Percentiles rank a stretch among this genome's conserved stretches.
Evolutionary conservation across 345 rosid genomes (phyloP).

Genomic region (Mercurialis annua): DNA sequence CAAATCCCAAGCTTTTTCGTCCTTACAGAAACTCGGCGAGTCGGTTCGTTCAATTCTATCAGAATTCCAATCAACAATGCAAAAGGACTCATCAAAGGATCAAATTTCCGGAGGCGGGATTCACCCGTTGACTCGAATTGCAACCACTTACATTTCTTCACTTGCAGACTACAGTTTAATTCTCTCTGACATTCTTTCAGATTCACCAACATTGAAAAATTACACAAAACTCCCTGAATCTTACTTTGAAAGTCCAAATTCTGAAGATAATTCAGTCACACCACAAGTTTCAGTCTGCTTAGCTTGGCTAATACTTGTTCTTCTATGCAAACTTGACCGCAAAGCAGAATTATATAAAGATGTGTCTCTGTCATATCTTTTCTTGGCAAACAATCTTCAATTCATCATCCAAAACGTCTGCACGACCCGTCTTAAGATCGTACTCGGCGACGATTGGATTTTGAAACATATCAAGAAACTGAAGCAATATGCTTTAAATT

Average conservation of each 20-base stretch:
- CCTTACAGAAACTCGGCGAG: constrained; percentile 16
- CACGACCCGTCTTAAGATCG: constrained; percentile 5
- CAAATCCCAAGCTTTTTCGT: constrained; percentile 17
- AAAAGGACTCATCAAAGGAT: constrained; percentile 27
- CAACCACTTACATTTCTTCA: constrained; percentile 20
- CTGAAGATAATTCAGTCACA: neutral
- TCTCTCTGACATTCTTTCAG: constrained; percentile 18
- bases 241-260: constrained; percentile 15
- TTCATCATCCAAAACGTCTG: constrained; percentile 15
- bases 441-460: constrained; percentile 29
- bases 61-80: constrained; percentile 20
- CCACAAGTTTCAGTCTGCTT: constrained; percentile 18
- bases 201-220: constrained; percentile 6
- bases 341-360: constrained; percentile 26
- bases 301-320: constrained; percentile 23
- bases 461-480: constrained; percentile 21
- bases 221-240: constrained; percentile 17
- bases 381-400: constrained; percentile 28
- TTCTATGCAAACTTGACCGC: constrained; percentile 26
- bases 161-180: constrained; percentile 20
- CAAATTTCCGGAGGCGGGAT: constrained; percentile 21
- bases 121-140: constrained; percentile 19
- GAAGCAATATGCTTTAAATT: constrained; percentile 20
- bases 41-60: constrained; percentile 18
- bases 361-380: constrained; percentile 22